Evolutionary conservation across 805 yeast genomes (phyloP), one percentile per base, ranked within the genome.

Genomic region (Candida hungchunana): DNA sequence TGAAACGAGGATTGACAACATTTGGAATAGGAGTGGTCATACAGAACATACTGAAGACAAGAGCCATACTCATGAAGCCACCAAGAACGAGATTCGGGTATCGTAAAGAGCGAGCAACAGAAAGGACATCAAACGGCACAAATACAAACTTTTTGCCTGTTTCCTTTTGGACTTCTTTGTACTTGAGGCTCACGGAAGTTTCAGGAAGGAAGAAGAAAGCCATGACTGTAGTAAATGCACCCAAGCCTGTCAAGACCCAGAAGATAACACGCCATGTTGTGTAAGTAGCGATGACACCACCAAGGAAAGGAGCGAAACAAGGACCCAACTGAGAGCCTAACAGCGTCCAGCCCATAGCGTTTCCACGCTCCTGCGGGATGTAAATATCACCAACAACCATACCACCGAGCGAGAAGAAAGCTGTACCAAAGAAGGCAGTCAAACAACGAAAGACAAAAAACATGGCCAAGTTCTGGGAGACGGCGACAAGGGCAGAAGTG

Each of bases 311-410:
- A 0, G 77, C 78, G 27, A 72, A 34, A 2, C 75, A 71, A 6
- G 78, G 72, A 0, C 79, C 82, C 2, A 73, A 34, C 43, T 74
- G 79, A 1, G 76, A 60, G 0, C 80, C 80, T 9, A 63, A 47
- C 5, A 75, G 54, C 9, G 67, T 58, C 58, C 69, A 60, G 3
- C 75, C 69, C 67, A 74, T 66, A 1, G 72, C 73, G 8, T 56
- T 58, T 3, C 79, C 81, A 46, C 82, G 55, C 44, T 71, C 66
- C 14, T 60, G 62, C 0, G 79, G 79, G 5, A 54, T 55, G 48
- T 64, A 71, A 26, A 73, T 62, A 50, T 75, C 82, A 14, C 73
- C 71, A 11, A 75, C 58, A 9, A 73, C 60, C 14, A 64, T 62
- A 4, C 77, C 77, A 3, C 79, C 79, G 19, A 74, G 61, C 25